Base-by-base conservation (phyloP, 1,139 yeast species). In the Pichia sp. region DNA sequence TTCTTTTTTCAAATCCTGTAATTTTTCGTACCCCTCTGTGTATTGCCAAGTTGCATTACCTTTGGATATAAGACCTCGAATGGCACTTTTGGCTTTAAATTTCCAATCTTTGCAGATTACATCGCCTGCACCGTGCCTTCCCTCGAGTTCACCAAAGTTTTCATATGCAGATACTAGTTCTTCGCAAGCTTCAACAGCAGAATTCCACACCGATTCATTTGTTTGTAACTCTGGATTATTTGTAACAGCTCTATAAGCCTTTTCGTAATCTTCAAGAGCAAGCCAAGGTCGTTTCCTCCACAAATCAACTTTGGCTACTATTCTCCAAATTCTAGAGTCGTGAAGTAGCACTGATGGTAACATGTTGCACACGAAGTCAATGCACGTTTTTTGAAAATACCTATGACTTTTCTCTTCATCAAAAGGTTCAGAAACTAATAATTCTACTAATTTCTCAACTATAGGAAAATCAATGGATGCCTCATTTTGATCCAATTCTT, bases 201-300 rank as follows among this genome's bases (percentile, higher is more conserved):
- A 81, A 47, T 76, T 72, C 95, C 96, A 89, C 0, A 73, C 68
- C 1, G 51, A 50, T 54, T 80, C 88, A 47, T 77, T 74, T 1
- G 74, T 67, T 25, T 74, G 80, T 41, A 86, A 62, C 35, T 80
- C 80, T 1, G 93, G 82, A 34, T 72, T 69, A 46, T 79, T 81
- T 1, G 79, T 64, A 21, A 76, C 61, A 0, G 91, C 83, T 51
- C 96, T 72, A 58, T 76, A 86, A 0, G 95, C 96, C 60, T 83
- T 85, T 54, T 88, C 96, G 50, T 83, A 81, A 52, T 88, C 79
- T 28, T 83, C 94, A 43, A 93, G 67, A 0, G 96, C 84, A 4
- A 75, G 74, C 95, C 96, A 86, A 17, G 96, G 96, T 51, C 73
- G 75, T 40, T 72, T 70, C 53, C 94, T 74, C 97, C 98, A 91